Conservation (phyloP, 139 green algal genomes). For the Coelastrella sp. region DNA sequence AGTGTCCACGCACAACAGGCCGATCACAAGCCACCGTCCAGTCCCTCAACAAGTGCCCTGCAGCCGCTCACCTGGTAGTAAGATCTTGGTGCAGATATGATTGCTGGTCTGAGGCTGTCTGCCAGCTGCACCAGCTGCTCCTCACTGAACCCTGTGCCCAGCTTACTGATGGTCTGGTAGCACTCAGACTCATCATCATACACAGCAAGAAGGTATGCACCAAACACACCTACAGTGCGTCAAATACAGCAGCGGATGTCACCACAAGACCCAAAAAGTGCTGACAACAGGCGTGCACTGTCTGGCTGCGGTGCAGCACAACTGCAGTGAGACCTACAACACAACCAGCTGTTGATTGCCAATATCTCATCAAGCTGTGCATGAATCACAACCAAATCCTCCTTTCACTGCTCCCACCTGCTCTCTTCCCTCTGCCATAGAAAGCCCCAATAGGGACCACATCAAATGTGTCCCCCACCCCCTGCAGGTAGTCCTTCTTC, state of each 20-base stretch:
- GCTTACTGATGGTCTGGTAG: conserved; percentile 96
- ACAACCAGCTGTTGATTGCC: no score
- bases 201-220: conserved; percentile 93
- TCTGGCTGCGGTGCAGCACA: no score
- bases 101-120: conserved; percentile 68
- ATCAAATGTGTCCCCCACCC: conserved; percentile 95
- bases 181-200: conserved; percentile 90
- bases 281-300: no score
- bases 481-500: conserved; percentile 99
- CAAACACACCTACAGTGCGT: conserved; percentile 86
- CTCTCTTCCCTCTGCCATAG: conserved; percentile 64
- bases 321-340: no score
- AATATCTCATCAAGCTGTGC: no score
- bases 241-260: not conserved
- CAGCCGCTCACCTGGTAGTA: conserved; percentile 83
- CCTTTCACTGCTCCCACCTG: not conserved
- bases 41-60: no score
- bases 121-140: conserved; percentile 81
- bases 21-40: not conserved
- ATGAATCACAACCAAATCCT: no score
- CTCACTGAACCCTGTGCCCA: conserved; percentile 97
- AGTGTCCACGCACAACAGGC: not conserved
- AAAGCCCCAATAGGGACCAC: conserved; percentile 92
- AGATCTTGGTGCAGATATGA: conserved; percentile 70
- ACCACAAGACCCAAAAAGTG: no score